Conservation (phyloP, 768 basidiomycete species). For the Auricularia sp. region DNA sequence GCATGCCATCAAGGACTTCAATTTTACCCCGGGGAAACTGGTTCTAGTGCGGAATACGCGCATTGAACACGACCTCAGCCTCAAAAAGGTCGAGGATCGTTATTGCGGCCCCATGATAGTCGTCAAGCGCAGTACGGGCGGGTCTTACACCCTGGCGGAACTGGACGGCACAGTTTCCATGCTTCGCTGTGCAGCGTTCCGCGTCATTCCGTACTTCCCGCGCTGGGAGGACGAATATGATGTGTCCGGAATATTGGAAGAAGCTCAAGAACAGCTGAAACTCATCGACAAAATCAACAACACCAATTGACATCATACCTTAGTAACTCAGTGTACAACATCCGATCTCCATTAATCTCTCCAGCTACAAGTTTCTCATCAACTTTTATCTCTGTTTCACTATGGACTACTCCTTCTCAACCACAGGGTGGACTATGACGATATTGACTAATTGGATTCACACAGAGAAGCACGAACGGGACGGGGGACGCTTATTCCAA, state of each 20-base stretch:
- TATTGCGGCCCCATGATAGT: constrained; percentile 31
- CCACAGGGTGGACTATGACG: no score
- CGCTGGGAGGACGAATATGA: background rate
- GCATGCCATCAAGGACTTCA: constrained; percentile 14
- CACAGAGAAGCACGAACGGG: no score
- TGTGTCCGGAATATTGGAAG: background rate
- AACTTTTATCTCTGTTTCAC: no score
- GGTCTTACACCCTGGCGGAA: constrained; percentile 10
- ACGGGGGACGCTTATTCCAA: no score
- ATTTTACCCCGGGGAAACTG: constrained; percentile 18
- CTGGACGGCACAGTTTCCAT: constrained; percentile 10
- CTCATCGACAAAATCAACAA: background rate
- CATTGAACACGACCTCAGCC: constrained; percentile 19
- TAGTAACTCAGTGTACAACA: no score
- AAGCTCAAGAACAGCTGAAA: background rate
- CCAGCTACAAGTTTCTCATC: no score
- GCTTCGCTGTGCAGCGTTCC: constrained; percentile 7
- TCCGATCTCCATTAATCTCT: no score
- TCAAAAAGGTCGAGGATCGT: constrained; percentile 19
- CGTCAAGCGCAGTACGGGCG: constrained; percentile 13
- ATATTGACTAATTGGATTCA: no score
- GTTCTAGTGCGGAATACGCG: constrained; percentile 20
- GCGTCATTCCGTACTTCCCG: background rate
- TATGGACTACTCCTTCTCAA: no score
- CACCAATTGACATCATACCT: no score